Percentiles rank a stretch among this genome's conserved stretches.
Evolutionary conservation across 2,329 filamentous ascomycete species (phyloP).

Genomic region (Ambrosiella beaveri): DNA sequence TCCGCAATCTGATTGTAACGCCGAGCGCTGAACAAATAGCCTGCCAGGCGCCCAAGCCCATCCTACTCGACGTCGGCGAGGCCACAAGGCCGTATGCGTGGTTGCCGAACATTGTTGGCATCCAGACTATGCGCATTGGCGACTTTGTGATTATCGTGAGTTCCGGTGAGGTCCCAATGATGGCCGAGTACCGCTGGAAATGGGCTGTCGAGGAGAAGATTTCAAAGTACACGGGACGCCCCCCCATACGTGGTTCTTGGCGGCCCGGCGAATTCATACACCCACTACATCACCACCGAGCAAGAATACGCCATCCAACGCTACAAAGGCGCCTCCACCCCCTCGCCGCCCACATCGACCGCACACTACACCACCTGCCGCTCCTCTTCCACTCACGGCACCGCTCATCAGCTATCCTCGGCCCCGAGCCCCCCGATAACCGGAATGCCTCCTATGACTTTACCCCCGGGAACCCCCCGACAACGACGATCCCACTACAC

Average conservation of each 20-base stretch:
- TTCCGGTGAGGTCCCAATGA: slow-evolving; percentile 78
- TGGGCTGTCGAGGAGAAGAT: slow-evolving; percentile 37
- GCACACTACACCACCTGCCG: slow-evolving; percentile 47
- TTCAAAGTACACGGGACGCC: slow-evolving; percentile 34
- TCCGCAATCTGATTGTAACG: slow-evolving; percentile 52
- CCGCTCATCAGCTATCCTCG: slow-evolving; percentile 21
- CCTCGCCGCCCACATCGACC: slow-evolving; percentile 72
- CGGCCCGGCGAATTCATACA: slow-evolving; percentile 52
- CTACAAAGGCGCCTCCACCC: slow-evolving; percentile 87
- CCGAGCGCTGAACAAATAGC: slow-evolving; percentile 51
- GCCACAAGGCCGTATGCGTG: slow-evolving; percentile 64
- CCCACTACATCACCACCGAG: slow-evolving; percentile 53
- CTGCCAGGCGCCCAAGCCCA: slow-evolving; percentile 69
- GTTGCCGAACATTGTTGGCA: slow-evolving; percentile 81
- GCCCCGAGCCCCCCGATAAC: slow-evolving; percentile 60
- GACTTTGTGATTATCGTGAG: slow-evolving; percentile 71
- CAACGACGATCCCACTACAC: slow-evolving; percentile 52
- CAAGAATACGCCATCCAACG: slow-evolving; percentile 59
- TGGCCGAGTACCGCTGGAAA: slow-evolving; percentile 80
- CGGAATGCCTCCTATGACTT: slow-evolving; percentile 59
- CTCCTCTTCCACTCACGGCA: slow-evolving; percentile 23
- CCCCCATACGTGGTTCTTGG: slow-evolving; percentile 11
- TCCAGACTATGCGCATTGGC: slow-evolving; percentile 71
- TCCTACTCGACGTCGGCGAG: slow-evolving; percentile 77
- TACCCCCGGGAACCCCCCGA: slow-evolving; percentile 56